Evolutionary conservation across 2,329 filamentous ascomycete genomes (phyloP), one percentile per base, ranked within the genome.

Genomic region (Colletotrichum kahawae): DNA sequence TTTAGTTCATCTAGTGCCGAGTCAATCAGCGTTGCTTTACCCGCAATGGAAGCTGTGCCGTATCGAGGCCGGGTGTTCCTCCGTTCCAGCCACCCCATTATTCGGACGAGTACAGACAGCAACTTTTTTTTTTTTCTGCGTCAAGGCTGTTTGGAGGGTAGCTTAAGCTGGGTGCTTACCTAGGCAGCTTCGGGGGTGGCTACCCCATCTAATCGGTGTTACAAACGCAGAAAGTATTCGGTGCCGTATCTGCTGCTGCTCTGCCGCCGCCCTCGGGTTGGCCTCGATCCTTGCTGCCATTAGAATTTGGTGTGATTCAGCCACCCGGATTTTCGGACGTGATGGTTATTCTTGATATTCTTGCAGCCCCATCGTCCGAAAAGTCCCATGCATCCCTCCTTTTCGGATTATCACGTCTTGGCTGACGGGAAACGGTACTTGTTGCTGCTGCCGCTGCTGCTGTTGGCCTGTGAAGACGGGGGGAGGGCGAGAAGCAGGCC

Each of bases 1-100:
- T 29, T 51, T 62, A 56, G 56, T 62, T 21, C 36, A 6, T 31
- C 16, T 33, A 51, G 67, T 62, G 67, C 67, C 67, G 67, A 69
- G 67, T 69, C 36, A 69, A 69, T 69, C 18, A 24, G 65, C 51
- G 34, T 43, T 43, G 51, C 21, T 27, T 57, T 59, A 38, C 43
- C 29, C n/a, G 27, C 6, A 31, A n/a, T 33, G 36, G 43, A 24
- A 62, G 5, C 31, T 62, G 57, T 36, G 57, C 31, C 57, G 57
- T 62, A 34, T 70, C 62, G 38, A 74, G 33, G 72, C 56, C 65
- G 33, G 18, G 43, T 21, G 12, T 51, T 51, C 43, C 43, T 51
- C 63, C 29, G n/a, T 8, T 34, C 72, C 73, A 75, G 57, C 70
- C 73, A 75, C 73, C 73, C 36, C 29, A 59, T 64, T 75, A 75